Percentiles rank a stretch among this genome's conserved stretches.
Conservation (phyloP, 768 basidiomycete species). For the Macrolepiota dolichaula region DNA sequence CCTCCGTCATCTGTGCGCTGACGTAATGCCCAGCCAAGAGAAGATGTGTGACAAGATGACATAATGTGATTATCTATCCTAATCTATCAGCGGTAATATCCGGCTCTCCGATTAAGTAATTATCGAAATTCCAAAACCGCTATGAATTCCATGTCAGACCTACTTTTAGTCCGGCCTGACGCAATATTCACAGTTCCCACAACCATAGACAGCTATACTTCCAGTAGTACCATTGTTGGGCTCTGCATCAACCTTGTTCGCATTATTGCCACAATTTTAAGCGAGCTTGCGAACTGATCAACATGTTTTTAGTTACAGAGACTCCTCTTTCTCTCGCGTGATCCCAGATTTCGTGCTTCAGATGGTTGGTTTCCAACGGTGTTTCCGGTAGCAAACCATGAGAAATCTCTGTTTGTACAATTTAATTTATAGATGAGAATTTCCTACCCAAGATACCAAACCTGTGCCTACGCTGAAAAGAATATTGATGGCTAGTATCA, state of each 20-base stretch:
- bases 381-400: no score
- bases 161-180: not conserved
- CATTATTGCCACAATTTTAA: slow-evolving; percentile 79
- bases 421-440: slow-evolving; percentile 68
- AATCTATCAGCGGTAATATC: not conserved
- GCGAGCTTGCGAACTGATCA: slow-evolving; percentile 80
- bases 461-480: slow-evolving; percentile 72
- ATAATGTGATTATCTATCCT: slow-evolving; percentile 1
- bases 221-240: slow-evolving; percentile 75
- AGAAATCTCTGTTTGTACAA: not conserved
- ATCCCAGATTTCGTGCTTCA: slow-evolving; percentile 87
- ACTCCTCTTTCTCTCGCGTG: slow-evolving; percentile 73
- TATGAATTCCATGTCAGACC: slow-evolving; percentile 15
- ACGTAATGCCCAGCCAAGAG: not conserved
- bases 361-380: slow-evolving; percentile 91
- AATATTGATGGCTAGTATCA: slow-evolving; percentile 92
- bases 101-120: not conserved
- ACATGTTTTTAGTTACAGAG: slow-evolving; percentile 72
- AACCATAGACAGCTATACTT: slow-evolving; percentile 32
- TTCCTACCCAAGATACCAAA: slow-evolving; percentile 68
- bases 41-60: not conserved
- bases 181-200: slow-evolving; percentile 54
- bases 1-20: not conserved
- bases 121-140: slow-evolving; percentile 13
- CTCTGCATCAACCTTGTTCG: slow-evolving; percentile 81